phyloP scores from a whole-genome alignment of 495 filamentous ascomycete species.

The Penicillium taxi region DNA sequence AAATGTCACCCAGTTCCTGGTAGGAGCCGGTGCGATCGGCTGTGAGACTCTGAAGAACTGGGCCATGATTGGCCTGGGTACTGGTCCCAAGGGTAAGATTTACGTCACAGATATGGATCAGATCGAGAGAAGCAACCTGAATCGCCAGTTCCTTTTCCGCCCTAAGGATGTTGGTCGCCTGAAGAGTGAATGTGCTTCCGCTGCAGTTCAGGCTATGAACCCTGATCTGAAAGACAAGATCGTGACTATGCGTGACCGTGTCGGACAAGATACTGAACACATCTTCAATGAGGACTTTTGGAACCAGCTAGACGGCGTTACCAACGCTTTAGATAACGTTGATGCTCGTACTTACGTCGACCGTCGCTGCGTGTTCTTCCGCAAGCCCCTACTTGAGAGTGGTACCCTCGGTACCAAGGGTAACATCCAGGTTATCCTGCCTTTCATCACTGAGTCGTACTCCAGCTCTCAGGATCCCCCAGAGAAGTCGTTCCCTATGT shows the following conservation, averaged over 20 bases:
- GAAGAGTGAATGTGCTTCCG: conserved; percentile 93
- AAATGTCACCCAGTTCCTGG: conserved; percentile 84
- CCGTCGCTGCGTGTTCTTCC: conserved; percentile 96
- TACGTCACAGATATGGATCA: conserved; percentile 94
- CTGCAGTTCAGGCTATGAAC: conserved; percentile 88
- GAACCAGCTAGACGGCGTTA: conserved; percentile 81
- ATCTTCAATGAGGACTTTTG: conserved; percentile 96
- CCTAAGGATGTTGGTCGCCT: conserved; percentile 89
- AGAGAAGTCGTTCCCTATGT: conserved; percentile 98
- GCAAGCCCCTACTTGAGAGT: conserved; percentile 90
- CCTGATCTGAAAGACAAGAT: conserved; percentile 83
- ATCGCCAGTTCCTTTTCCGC: conserved; percentile 95
- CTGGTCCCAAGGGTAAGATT: conserved; percentile 81
- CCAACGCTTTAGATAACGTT: conserved; percentile 96
- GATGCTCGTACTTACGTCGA: conserved; percentile 97
- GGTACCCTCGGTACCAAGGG: conserved; percentile 97
- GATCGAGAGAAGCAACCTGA: conserved; percentile 98
- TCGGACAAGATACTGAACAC: conserved; percentile 86
- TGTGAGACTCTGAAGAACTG: conserved; percentile 99
- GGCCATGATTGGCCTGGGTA: conserved; percentile 95
- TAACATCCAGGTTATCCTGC: conserved; percentile 93
- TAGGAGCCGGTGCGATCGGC: conserved; percentile 94
- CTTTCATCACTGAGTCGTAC: conserved; percentile 89
- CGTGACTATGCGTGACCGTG: conserved; percentile 74
- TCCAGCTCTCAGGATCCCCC: conserved; percentile 97